These are phyloP conservation scores for Albifimbria verrucaria DNA, from an alignment of 2,329 filamentous ascomycete species.

Conservation along the genomic window DNA sequence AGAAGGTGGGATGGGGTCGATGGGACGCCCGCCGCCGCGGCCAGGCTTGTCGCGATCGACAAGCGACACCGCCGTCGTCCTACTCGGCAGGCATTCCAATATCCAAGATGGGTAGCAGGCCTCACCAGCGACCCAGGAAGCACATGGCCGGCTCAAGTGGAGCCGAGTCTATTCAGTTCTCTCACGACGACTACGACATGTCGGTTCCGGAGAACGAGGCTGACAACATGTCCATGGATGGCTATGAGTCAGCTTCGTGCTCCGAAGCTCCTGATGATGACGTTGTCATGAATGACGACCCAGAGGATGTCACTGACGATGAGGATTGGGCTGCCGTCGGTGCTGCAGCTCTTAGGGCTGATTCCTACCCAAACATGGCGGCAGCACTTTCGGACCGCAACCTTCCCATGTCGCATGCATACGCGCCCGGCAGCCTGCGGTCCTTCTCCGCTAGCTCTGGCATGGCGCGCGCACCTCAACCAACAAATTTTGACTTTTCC, in stretches of 20 bases:
- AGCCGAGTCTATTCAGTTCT: constrained; percentile 72
- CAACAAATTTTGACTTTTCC: constrained; percentile 50
- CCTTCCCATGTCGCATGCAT: constrained; percentile 38
- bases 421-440: constrained; percentile 43
- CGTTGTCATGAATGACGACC: constrained; percentile 67
- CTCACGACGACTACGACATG: constrained; percentile 62
- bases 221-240: constrained; percentile 89
- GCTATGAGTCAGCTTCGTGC: constrained; percentile 68
- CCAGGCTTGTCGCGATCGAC: constrained; percentile 49
- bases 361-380: constrained; percentile 56
- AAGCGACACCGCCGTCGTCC: constrained; percentile 35
- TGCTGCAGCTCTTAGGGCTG: constrained; percentile 74
- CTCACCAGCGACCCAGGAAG: constrained; percentile 44
- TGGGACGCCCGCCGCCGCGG: constrained; percentile 84
- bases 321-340: constrained; percentile 94
- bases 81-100: constrained; percentile 57
- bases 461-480: constrained; percentile 52
- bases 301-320: constrained; percentile 86
- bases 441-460: constrained; percentile 48
- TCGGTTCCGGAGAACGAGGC: constrained; percentile 79
- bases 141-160: constrained; percentile 57
- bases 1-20: constrained; percentile 95
- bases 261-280: constrained; percentile 71
- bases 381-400: constrained; percentile 53
- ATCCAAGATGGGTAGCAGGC: constrained; percentile 39